Evolutionary conservation across 495 filamentous ascomycete genomes (phyloP), one percentile per base, ranked within the genome.

Genomic region (Aspergillus hancockii): DNA sequence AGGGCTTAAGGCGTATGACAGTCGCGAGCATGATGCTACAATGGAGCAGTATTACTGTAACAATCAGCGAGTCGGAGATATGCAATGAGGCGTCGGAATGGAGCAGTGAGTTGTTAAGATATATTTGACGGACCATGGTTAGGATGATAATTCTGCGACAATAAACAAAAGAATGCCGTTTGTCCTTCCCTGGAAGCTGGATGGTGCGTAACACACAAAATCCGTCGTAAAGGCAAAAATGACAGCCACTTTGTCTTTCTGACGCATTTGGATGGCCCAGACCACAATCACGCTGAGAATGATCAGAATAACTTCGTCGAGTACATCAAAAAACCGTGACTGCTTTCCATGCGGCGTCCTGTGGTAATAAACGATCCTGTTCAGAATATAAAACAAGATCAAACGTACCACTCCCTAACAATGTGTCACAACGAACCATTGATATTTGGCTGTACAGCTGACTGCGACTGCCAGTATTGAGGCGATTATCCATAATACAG

Each of bases 151-250:
- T 14, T 36, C 34, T 36, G 13, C 34, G 8, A 14, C 8, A 36
- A 10, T 2, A 1, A 36, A n/a, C n/a, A n/a, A n/a, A n/a, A n/a
- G n/a, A n/a, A n/a, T n/a, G n/a, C n/a, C n/a, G n/a, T n/a, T n/a
- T n/a, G n/a, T n/a, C n/a, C n/a, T n/a, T n/a, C n/a, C n/a, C n/a
- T n/a, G n/a, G n/a, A n/a, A n/a, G n/a, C n/a, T n/a, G n/a, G n/a
- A 32, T 32, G 10, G 10, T 32, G 31, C 31, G 31, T 32, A 19
- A 64, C 64, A 53, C 67, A 79, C 76, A 65, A 57, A 8, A 73
- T 30, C 10, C 75, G 71, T 65, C 0, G 54, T 64, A 59, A 79
- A 79, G 2, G 75, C 73, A 12, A 67, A 58, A 9, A 76, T 59
- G 0, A 78, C 74, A 4, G 69, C 63, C 0, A 56, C 40, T 57